Base-by-base conservation (phyloP, 441 rosid genomes). In the Euphorbia schlechtendalii region DNA sequence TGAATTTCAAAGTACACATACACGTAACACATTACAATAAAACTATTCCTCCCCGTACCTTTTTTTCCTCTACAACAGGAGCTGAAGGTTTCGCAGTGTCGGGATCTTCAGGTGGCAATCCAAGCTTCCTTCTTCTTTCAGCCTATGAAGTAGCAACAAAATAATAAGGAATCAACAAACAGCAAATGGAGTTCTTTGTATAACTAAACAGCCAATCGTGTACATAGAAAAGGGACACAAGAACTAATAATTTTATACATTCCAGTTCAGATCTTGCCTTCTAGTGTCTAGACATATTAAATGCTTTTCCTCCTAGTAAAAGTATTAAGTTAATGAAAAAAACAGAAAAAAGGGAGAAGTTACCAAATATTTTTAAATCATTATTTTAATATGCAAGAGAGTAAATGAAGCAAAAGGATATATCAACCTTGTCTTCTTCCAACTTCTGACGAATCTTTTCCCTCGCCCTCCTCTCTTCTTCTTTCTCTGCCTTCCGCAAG, bases 361-460 rank as follows among this genome's bases (percentile, higher is more conserved):
- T 12, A 0, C 11, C 18, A 36, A 38, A 51, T 27, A 25, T 14
- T 0, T 25, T 36, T 28, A 60, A n/a, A 21, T 49, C 48, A n/a
- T 8, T 13, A 18, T 28, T 27, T 15, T 0, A 60, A 36, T 18
- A 63, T 12, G 14, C 40, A 24, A 18, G 15, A 61, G n/a, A 65
- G 54, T 22, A 45, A 13, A 53, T 25, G 11, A 59, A 15, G 61
- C 57, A 67, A 71, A 12, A 46, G 36, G 17, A 43, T 22, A 59
- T 13, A 48, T 32, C 55, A 61, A 93, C 97, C 89, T 83, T 90
- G 84, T 94, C 99, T 79, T 94, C 99, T 79, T 86, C 96, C 82
- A 94, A 71, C 67, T 94, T 94, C 76, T 89, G 98, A 71, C 96
- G 94, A 80, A 94, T 91, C 78, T 80, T 91, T 73, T 94, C 98